Evolutionary conservation across 2,329 filamentous ascomycete genomes (phyloP), one percentile per base, ranked within the genome.

Genomic region (Penicillium sp.): DNA sequence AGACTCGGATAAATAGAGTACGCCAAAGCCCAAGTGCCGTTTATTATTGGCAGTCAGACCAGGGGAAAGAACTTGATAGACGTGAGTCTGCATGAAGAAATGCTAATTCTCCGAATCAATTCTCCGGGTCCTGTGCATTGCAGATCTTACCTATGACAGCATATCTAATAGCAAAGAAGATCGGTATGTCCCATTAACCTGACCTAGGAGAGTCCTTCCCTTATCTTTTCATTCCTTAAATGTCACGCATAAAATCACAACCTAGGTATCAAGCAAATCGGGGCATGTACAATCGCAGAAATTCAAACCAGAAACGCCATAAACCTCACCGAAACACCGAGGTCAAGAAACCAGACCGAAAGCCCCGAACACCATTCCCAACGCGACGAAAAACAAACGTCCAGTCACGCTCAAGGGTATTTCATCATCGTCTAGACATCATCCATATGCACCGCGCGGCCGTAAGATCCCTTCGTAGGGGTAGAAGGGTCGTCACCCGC

Each of bases 81-180:
- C 25, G 32, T 39, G 9, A 16, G 8, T 25, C 39, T 32, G 34
- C 46, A 42, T 37, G 25, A 16, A 35, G 27, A 21, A 3, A 16
- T 31, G 31, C 16, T 46, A 54, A 51, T 59, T 57, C 51, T 47
- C 51, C 54, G 54, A 60, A 38, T 35, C 32, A 57, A 50, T 53
- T 57, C 57, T 57, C 51, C 52, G 25, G 25, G 42, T n/a, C 18
- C 32, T 12, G 38, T n/a, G 29, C 6, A 38, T 9, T 50, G 29
- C 38, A 25, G 39, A 44, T 45, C 16, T 15, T 6, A 35, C n/a
- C 3, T 27, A 29, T 4, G 8, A 9, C 23, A 27, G 5, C 9
- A 37, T 15, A 6, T 35, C 15, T n/a, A 37, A 25, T 38, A 47
- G 32, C 29, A 48, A 34, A 25, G n/a, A 35, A 4, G 10, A 21